Conservation (phyloP, 2,329 filamentous ascomycete genomes). For the Myrmaecium sp. region DNA sequence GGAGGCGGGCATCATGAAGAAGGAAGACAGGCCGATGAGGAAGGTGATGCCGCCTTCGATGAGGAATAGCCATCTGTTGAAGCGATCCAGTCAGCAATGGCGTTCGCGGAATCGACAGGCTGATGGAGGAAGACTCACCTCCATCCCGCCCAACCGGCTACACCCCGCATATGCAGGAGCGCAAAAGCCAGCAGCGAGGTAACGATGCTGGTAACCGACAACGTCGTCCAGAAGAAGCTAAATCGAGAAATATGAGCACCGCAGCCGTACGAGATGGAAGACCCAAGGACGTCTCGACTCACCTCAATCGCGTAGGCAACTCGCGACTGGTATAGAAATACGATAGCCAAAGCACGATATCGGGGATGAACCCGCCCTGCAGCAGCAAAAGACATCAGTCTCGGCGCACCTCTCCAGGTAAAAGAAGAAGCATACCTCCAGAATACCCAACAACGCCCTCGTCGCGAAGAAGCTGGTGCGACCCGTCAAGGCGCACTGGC, state of each 20-base stretch:
- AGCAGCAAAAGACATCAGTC: fast-evolving
- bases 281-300: constrained; percentile 26
- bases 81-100: not conserved
- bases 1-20: constrained; percentile 36
- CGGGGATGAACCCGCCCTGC: constrained; percentile 18
- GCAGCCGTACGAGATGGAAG: no score
- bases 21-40: constrained; percentile 34
- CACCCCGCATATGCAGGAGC: constrained; percentile 25
- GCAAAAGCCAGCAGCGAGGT: constrained; percentile 23
- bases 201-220: constrained; percentile 20
- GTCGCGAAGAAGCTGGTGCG: constrained; percentile 21
- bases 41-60: constrained; percentile 40
- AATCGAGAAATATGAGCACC: no score
- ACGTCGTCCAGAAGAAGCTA: constrained; percentile 26
- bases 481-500: constrained; percentile 18
- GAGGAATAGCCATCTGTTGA: constrained; percentile 31
- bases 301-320: constrained; percentile 24
- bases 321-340: constrained; percentile 26
- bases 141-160: constrained; percentile 27
- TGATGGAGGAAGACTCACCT: constrained; percentile 10
- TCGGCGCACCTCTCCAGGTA: no score
- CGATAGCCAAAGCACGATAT: constrained; percentile 23
- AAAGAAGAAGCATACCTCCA: constrained; percentile 18
- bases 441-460: constrained; percentile 22
- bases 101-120: no score